Conservation (phyloP, 2,329 filamentous ascomycete species). For the Colletotrichum endophyticum region DNA sequence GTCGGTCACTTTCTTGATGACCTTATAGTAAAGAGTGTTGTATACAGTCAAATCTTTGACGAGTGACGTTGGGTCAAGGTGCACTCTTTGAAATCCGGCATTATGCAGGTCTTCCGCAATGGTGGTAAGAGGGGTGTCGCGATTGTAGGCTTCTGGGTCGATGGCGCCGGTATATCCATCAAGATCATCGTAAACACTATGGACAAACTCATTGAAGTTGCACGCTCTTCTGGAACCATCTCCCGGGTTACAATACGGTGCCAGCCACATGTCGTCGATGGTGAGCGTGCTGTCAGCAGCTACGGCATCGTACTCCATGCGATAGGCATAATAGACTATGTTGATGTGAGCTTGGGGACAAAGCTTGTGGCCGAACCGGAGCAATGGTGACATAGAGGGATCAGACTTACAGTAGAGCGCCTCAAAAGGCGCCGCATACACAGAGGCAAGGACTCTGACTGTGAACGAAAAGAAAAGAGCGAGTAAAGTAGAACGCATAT, state of each 20-base stretch:
- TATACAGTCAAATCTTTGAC: neutral
- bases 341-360: neutral
- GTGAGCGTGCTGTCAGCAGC: neutral
- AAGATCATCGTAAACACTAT: neutral
- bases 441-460: neutral
- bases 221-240: neutral
- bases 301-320: neutral
- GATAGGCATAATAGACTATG: neutral
- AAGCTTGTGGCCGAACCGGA: neutral
- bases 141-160: neutral
- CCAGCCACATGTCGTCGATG: neutral
- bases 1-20: neutral
- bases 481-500: neutral
- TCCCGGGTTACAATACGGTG: neutral
- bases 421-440: neutral
- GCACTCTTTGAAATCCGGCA: neutral
- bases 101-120: neutral
- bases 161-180: neutral
- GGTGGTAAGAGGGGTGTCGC: neutral
- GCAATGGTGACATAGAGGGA: neutral
- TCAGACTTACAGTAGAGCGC: neutral
- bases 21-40: neutral
- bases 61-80: neutral
- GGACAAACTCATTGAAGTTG: neutral
- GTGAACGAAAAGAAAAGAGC: neutral